Conservation (phyloP, 2,329 filamentous ascomycete genomes). For the Neopestalotiopsis sp. region DNA sequence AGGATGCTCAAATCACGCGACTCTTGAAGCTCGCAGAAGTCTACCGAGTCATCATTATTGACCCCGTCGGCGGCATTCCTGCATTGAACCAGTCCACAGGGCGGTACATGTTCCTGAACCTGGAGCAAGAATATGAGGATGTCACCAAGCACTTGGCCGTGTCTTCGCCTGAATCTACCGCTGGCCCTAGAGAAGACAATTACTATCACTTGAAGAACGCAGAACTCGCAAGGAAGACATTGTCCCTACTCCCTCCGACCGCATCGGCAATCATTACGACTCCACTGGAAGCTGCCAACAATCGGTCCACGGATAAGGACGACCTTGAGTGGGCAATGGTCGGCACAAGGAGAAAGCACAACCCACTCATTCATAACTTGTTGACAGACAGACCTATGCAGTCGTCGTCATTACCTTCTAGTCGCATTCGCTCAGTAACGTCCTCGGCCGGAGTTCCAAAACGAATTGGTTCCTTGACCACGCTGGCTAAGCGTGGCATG, state of each 20-base stretch:
- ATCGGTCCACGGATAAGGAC: constrained; percentile 51
- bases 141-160: constrained; percentile 66
- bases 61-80: constrained; percentile 86
- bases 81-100: constrained; percentile 64
- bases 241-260: constrained; percentile 79
- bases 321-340: constrained; percentile 57
- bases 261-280: constrained; percentile 91
- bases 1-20: constrained; percentile 42
- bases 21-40: constrained; percentile 52
- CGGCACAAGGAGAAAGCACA: constrained; percentile 62
- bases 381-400: constrained; percentile 93
- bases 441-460: constrained; percentile 40
- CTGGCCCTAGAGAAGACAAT: constrained; percentile 38
- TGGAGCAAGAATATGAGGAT: constrained; percentile 84
- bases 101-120: constrained; percentile 86
- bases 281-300: constrained; percentile 77
- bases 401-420: constrained; percentile 85
- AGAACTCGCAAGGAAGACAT: constrained; percentile 69
- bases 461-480: constrained; percentile 61
- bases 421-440: constrained; percentile 57
- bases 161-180: constrained; percentile 19
- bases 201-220: constrained; percentile 69
- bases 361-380: constrained; percentile 93
- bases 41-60: constrained; percentile 87
- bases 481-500: constrained; percentile 90